Percentiles rank a stretch among this genome's conserved stretches.
These are phyloP conservation scores for Penicillium sp. DNA, from an alignment of 2,329 filamentous ascomycete species.

Conservation along the genomic window DNA sequence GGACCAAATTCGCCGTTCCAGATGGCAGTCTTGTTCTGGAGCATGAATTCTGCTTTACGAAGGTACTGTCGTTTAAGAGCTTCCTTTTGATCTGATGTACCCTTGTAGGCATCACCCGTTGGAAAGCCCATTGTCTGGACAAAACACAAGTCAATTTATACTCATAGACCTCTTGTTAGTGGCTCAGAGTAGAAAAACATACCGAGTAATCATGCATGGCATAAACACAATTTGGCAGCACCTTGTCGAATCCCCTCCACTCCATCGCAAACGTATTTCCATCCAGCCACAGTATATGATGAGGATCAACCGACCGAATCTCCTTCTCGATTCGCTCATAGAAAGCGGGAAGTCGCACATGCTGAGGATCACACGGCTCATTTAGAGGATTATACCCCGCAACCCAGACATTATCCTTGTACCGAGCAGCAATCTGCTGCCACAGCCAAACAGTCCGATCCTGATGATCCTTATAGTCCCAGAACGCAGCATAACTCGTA, in stretches of 20 bases:
- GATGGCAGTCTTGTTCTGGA: slow-evolving; percentile 46
- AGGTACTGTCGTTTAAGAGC: slow-evolving; percentile 49
- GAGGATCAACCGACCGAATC: slow-evolving; percentile 51
- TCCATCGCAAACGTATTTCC: slow-evolving; percentile 53
- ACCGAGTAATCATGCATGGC: slow-evolving; percentile 50
- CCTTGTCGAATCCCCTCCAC: slow-evolving; percentile 49
- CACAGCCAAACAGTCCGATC: slow-evolving; percentile 56
- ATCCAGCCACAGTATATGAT: slow-evolving; percentile 53
- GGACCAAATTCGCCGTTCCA: slow-evolving; percentile 61
- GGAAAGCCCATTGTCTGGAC: slow-evolving; percentile 49
- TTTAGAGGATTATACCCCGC: slow-evolving; percentile 59
- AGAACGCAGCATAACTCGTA: slow-evolving; percentile 53
- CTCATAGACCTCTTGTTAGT: neutral
- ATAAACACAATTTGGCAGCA: slow-evolving; percentile 53
- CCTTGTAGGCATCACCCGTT: slow-evolving; percentile 45
- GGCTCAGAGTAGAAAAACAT: neutral
- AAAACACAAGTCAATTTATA: neutral
- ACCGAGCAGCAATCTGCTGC: slow-evolving; percentile 52
- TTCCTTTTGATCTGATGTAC: slow-evolving; percentile 46
- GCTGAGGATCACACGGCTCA: slow-evolving; percentile 55
- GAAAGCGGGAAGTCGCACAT: slow-evolving; percentile 51
- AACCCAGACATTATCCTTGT: slow-evolving; percentile 52
- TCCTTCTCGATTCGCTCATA: slow-evolving; percentile 53
- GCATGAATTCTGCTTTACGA: slow-evolving; percentile 55
- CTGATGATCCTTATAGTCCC: slow-evolving; percentile 57